Conservation (phyloP, 225 moss, liverwort and hornwort genomes). For the Bryoerythrophyllum caledonicum region DNA sequence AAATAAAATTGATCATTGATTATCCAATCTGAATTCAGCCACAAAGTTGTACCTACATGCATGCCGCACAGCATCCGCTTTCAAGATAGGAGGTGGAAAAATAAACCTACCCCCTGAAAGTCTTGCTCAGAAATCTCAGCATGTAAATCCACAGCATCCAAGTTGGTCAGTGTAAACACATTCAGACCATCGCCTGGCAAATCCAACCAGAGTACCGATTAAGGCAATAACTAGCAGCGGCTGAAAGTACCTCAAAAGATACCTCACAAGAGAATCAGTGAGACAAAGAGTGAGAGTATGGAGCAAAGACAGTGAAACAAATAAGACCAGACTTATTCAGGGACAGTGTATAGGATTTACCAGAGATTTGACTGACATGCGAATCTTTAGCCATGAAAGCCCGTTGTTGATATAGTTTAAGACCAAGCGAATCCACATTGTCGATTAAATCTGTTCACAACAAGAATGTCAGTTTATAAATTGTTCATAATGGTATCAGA, state of each 20-base stretch:
- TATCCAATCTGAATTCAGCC: constrained; percentile 5
- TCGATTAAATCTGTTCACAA: constrained; percentile 38
- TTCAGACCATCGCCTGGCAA: constrained; percentile 43
- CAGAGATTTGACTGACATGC: constrained; percentile 37
- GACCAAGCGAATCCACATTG: constrained; percentile 30
- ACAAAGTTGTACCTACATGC: constrained; percentile 4
- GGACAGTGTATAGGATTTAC: constrained; percentile 23
- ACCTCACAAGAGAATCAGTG: constrained; percentile 3
- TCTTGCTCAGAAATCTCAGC: constrained; percentile 38
- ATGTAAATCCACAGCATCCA: constrained; percentile 42
- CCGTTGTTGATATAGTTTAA: constrained; percentile 37
- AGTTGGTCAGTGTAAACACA: constrained; percentile 33
- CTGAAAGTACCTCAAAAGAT: constrained; percentile 5
- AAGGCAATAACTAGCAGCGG: not conserved
- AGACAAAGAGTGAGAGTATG: not conserved
- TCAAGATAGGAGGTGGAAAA: constrained; percentile 8
- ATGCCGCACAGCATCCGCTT: constrained; percentile 9
- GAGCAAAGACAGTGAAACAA: not conserved
- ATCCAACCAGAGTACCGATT: constrained; percentile 14
- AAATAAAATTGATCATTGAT: not conserved
- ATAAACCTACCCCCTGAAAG: constrained; percentile 12
- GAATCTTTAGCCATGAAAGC: constrained; percentile 30
- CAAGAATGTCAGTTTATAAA: not conserved
- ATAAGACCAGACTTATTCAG: not conserved
- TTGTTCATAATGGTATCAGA: not conserved